A percentile compares a stretch with the other conserved stretches of the same genome.
These are phyloP conservation scores for Plectranthus barbatus DNA, from an alignment of 257 asterid species.

Conservation along the genomic window DNA sequence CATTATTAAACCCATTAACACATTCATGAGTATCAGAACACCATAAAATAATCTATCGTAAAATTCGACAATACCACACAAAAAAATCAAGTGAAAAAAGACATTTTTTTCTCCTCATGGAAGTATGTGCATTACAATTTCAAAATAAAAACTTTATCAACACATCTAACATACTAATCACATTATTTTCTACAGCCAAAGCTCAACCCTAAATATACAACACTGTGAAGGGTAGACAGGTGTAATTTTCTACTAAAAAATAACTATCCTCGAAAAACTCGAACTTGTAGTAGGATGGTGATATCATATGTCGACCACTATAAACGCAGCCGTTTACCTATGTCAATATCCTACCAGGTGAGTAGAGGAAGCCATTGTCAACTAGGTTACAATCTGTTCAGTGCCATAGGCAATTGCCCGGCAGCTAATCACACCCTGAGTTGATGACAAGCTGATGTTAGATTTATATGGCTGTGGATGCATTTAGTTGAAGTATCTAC, in stretches of 20 bases:
- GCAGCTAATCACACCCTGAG: slow-evolving; percentile 35
- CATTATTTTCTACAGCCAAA: slow-evolving; percentile 7
- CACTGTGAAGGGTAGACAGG: neutral
- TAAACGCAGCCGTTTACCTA: slow-evolving; percentile 1
- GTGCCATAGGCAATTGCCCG: neutral
- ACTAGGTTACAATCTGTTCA: neutral
- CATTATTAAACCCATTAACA: too few species aligned
- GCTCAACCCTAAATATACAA: slow-evolving; percentile 20
- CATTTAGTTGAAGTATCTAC: neutral
- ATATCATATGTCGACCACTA: slow-evolving; percentile 1
- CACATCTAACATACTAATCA: neutral
- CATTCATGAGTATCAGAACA: too few species aligned
- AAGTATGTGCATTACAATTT: slow-evolving; percentile 6
- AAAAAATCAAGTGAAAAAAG: neutral
- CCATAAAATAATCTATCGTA: too few species aligned
- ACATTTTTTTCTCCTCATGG: neutral
- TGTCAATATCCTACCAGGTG: neutral
- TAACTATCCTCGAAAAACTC: neutral
- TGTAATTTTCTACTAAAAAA: neutral
- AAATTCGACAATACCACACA: too few species aligned
- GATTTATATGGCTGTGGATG: neutral
- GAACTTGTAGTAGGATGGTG: neutral
- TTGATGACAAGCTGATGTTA: neutral
- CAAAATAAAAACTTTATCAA: slow-evolving; percentile 9
- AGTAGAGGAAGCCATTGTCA: neutral